phyloP scores from a whole-genome alignment of 2,329 filamentous ascomycete species.

The Xylaria sp. region DNA sequence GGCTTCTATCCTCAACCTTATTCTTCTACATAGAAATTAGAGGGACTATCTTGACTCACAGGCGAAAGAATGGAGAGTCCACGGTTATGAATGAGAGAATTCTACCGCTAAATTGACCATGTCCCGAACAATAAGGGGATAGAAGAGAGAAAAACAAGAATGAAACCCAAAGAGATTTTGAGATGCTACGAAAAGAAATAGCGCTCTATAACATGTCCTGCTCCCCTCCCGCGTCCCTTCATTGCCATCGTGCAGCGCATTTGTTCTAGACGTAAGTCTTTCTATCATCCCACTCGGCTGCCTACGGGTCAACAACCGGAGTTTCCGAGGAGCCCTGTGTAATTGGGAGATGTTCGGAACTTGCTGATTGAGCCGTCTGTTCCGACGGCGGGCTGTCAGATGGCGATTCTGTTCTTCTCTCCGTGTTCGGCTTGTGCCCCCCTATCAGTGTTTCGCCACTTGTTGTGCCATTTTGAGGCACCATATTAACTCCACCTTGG shows the following conservation, averaged over 20 bases:
- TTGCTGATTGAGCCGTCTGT: neutral
- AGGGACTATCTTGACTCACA: too few species aligned
- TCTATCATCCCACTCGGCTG: neutral
- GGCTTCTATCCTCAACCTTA: too few species aligned
- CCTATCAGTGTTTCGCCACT: neutral
- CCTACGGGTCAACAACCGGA: neutral
- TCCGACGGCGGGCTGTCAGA: neutral
- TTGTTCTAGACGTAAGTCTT: neutral
- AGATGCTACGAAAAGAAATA: too few species aligned
- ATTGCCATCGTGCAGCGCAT: neutral
- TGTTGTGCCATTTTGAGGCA: neutral
- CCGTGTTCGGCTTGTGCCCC: neutral
- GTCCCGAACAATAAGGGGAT: too few species aligned
- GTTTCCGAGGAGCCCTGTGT: neutral
- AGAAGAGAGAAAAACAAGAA: too few species aligned
- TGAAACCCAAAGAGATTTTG: too few species aligned
- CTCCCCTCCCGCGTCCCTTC: neutral
- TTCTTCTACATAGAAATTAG: too few species aligned
- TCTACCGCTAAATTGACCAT: too few species aligned
- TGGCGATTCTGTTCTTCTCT: neutral
- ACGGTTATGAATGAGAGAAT: too few species aligned
- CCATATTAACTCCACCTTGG: neutral
- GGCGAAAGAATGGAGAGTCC: too few species aligned
- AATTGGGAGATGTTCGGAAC: neutral
- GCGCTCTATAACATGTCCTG: too few species aligned